Evolutionary conservation across 2,329 filamentous ascomycete species (phyloP).

Genomic region (Fusarium newnesense): DNA sequence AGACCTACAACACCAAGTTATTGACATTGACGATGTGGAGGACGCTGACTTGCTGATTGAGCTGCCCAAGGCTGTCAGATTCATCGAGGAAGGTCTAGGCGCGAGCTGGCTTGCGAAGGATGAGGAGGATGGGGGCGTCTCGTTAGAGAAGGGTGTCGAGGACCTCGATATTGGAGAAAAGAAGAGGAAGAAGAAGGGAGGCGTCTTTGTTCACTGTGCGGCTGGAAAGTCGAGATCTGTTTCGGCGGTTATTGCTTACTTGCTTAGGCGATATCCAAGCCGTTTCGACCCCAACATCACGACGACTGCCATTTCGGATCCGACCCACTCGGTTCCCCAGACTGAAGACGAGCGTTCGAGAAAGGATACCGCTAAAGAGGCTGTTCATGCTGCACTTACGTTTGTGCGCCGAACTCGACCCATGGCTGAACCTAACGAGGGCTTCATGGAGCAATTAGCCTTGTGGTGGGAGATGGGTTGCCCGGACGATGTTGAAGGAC

Average conservation of each 20-base stretch:
- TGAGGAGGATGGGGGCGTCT: conserved; percentile 32
- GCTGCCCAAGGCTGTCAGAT: conserved; percentile 80
- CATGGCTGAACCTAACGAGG: conserved; percentile 87
- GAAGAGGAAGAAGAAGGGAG: conserved; percentile 46
- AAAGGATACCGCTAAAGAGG: conserved; percentile 54
- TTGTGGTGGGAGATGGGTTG: conserved; percentile 90
- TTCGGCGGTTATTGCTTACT: conserved; percentile 83
- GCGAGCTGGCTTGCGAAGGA: conserved; percentile 22
- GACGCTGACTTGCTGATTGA: conserved; percentile 88
- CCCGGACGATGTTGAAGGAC: conserved; percentile 70
- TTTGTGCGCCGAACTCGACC: conserved; percentile 76
- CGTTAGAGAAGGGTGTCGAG: conserved; percentile 32
- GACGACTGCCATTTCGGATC: conserved; percentile 37
- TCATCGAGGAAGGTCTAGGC: conserved; percentile 80
- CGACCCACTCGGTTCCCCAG: conserved; percentile 10
- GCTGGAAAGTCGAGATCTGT: conserved; percentile 97
- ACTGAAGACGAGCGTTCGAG: conserved; percentile 36
- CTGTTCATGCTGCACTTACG: conserved; percentile 71
- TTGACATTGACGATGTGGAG: conserved; percentile 91
- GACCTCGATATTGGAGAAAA: conserved; percentile 24
- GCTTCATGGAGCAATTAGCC: conserved; percentile 89
- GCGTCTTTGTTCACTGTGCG: conserved; percentile 76
- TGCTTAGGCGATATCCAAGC: conserved; percentile 74
- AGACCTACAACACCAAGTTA: conserved; percentile 76
- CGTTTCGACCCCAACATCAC: conserved; percentile 58